Percentiles rank a stretch among this genome's conserved stretches.
phyloP scores from a whole-genome alignment of 176 grass and related monocot genomes.

The maize (Zea mays) region DNA sequence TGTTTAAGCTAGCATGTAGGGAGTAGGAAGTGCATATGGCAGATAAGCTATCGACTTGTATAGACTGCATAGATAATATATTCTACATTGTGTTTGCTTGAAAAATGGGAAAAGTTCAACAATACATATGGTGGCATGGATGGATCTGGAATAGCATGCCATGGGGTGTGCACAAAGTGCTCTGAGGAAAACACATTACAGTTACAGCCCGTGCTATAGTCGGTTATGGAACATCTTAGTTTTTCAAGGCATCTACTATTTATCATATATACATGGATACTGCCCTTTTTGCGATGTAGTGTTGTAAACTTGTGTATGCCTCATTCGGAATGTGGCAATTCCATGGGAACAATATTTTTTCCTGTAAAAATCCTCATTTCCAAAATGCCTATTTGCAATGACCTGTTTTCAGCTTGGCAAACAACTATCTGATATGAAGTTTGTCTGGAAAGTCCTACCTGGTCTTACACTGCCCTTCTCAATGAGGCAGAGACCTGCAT shows the following conservation, averaged over 20 bases:
- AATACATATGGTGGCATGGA: not conserved
- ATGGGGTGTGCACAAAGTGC: not conserved
- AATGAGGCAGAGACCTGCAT: not conserved
- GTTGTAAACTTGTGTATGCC: not conserved
- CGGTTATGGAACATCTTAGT: not conserved
- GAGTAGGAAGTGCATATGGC: not conserved
- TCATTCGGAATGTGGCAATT: not conserved
- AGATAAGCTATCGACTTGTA: not conserved
- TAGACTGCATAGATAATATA: not conserved
- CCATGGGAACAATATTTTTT: not conserved
- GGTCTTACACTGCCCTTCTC: not conserved
- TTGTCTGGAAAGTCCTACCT: not conserved
- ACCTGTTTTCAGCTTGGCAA: constrained; percentile 12
- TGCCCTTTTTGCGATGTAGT: not conserved
- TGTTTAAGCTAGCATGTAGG: not conserved
- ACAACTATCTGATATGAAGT: constrained; percentile 9
- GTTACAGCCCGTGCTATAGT: not conserved
- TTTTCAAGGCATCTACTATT: constrained; percentile 26
- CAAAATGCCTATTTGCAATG: not conserved
- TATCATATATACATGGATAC: constrained; percentile 17
- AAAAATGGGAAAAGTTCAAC: not conserved
- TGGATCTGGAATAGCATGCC: not conserved
- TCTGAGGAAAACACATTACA: not conserved
- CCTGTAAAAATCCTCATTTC: not conserved
- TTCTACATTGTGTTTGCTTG: not conserved